Percentiles rank a stretch among this genome's conserved stretches.
Conservation (phyloP, 305 asterid species). For the Salvia sclarea region DNA sequence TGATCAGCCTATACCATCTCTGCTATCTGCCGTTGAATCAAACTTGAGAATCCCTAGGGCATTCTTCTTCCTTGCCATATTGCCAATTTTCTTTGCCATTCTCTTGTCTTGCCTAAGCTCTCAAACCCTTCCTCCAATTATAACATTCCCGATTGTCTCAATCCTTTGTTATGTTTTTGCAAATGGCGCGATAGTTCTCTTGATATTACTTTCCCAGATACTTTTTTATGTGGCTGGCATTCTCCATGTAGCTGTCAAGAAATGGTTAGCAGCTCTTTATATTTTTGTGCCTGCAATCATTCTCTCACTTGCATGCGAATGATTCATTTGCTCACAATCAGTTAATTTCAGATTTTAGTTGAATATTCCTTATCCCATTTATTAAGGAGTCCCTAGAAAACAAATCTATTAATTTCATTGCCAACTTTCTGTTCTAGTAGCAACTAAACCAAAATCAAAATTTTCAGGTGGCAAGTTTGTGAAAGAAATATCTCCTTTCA, state of each 20-base stretch:
- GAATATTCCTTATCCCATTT: constrained; percentile 21
- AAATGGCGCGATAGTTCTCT: constrained; percentile 66
- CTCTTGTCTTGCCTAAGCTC: constrained; percentile 58
- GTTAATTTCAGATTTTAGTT: background rate
- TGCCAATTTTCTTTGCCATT: constrained; percentile 61
- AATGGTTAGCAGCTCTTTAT: constrained; percentile 56
- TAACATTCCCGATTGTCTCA: constrained; percentile 62
- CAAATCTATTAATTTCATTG: constrained; percentile 2
- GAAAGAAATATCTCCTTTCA: constrained; percentile 53
- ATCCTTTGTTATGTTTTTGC: constrained; percentile 76
- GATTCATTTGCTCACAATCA: constrained; percentile 3
- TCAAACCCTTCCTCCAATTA: constrained; percentile 55
- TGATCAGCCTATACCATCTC: constrained; percentile 79
- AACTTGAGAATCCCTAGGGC: constrained; percentile 76
- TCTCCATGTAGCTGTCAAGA: constrained; percentile 66
- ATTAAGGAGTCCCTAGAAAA: background rate
- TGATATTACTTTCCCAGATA: constrained; percentile 64
- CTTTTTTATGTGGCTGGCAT: constrained; percentile 62
- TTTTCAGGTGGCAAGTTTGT: constrained; percentile 72
- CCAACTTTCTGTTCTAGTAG: background rate
- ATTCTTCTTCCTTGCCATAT: constrained; percentile 54
- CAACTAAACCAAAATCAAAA: constrained; percentile 32
- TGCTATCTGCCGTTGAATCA: constrained; percentile 87
- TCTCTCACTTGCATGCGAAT: constrained; percentile 14
- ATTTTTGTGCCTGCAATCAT: constrained; percentile 5